A percentile compares a stretch with the other conserved stretches of the same genome.
These are phyloP conservation scores for Prunus kanzakura DNA, from an alignment of 306 rosid species.

Conservation along the genomic window DNA sequence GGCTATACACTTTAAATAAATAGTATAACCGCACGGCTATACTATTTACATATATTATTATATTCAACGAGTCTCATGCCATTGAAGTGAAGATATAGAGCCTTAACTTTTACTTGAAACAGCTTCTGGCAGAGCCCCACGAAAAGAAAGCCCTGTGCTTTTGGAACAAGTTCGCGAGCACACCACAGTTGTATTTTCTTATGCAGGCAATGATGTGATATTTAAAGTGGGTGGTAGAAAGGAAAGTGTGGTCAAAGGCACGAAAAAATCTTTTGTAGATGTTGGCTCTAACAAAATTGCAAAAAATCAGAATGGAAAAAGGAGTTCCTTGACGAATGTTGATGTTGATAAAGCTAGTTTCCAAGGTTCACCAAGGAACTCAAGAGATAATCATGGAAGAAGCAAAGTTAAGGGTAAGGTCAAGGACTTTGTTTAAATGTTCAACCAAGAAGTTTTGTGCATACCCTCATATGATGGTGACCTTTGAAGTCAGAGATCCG, in stretches of 20 bases:
- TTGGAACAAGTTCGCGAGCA: slow-evolving; percentile 32
- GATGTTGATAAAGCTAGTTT: slow-evolving; percentile 35
- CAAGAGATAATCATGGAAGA: slow-evolving; percentile 44
- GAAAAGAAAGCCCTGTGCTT: slow-evolving; percentile 12
- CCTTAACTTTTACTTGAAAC: slow-evolving; percentile 26
- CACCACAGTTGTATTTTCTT: slow-evolving; percentile 10
- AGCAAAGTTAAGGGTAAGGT: slow-evolving; percentile 61
- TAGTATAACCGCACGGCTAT: too few relatives aligned
- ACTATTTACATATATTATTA: too few relatives aligned
- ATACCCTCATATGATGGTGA: slow-evolving; percentile 34
- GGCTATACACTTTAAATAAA: too few relatives aligned
- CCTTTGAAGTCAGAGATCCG: slow-evolving; percentile 36
- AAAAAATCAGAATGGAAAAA: slow-evolving; percentile 41
- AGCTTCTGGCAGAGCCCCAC: slow-evolving; percentile 24
- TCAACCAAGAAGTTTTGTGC: slow-evolving; percentile 59
- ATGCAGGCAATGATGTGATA: slow-evolving; percentile 36
- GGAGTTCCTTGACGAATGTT: slow-evolving; percentile 26
- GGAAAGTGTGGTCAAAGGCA: slow-evolving; percentile 36
- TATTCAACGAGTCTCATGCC: background rate
- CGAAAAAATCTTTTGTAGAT: slow-evolving; percentile 32
- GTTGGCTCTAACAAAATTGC: slow-evolving; percentile 26
- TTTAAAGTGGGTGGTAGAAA: slow-evolving; percentile 16
- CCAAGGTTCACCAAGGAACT: slow-evolving; percentile 33
- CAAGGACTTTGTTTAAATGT: slow-evolving; percentile 73
- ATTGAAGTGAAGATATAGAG: slow-evolving; percentile 23